A percentile compares a stretch with the other conserved stretches of the same genome.
Evolutionary conservation across 345 rosid genomes (phyloP).

Genomic region (Syzygium aqueum): DNA sequence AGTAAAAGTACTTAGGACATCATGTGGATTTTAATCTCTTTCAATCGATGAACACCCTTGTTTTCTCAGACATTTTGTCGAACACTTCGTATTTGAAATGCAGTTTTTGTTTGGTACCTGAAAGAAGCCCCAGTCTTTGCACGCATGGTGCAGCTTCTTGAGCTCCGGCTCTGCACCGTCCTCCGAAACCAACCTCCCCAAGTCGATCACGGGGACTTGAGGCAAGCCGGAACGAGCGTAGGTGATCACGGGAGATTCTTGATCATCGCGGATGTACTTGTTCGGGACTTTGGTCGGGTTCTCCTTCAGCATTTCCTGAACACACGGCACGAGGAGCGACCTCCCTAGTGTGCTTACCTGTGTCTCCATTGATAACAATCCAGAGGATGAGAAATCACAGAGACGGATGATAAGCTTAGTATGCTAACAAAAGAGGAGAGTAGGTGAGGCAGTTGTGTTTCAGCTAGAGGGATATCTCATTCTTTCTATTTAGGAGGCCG

Average conservation of each 20-base stretch:
- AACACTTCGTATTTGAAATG: background rate
- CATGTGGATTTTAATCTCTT: background rate
- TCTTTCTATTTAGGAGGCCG: background rate
- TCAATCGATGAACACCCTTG: background rate
- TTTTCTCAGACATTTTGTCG: background rate
- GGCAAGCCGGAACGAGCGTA: background rate
- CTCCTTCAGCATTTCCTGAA: slow-evolving; percentile 6
- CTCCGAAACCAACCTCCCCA: background rate
- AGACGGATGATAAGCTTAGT: background rate
- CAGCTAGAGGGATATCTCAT: background rate
- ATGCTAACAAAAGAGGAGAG: background rate
- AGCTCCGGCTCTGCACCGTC: background rate
- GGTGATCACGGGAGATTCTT: background rate
- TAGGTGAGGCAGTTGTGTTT: background rate
- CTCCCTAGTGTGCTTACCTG: background rate
- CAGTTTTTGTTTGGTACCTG: background rate
- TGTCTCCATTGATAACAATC: background rate
- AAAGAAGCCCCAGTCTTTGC: slow-evolving; percentile 13
- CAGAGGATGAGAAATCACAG: background rate
- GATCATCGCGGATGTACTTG: background rate
- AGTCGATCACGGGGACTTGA: slow-evolving; percentile 1
- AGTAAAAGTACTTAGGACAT: background rate
- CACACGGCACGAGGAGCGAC: background rate
- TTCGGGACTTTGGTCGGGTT: background rate
- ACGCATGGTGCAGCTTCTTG: slow-evolving; percentile 1